Evolutionary conservation across 1,284 basidiomycete species (phyloP).

Genomic region (Heterobasidion irregulare): DNA sequence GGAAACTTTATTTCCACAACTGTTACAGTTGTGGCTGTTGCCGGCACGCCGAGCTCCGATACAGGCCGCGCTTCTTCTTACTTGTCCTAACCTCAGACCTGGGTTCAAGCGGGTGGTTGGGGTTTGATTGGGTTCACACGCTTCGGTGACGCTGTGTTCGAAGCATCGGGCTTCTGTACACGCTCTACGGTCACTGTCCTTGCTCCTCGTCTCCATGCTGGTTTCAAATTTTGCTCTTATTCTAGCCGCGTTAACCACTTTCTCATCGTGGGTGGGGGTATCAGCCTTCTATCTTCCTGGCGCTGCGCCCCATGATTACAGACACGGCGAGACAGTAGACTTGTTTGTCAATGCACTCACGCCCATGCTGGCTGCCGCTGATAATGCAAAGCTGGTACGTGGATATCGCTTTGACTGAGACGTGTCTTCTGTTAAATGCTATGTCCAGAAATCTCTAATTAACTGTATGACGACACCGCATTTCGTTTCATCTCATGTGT

Average conservation of each 20-base stretch:
- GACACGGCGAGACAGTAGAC: slow-evolving; percentile 60
- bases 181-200: neutral
- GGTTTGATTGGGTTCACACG: too few relatives aligned
- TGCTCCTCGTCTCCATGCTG: slow-evolving; percentile 3
- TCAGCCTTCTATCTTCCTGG: slow-evolving; percentile 65
- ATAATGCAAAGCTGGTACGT: slow-evolving; percentile 73
- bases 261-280: slow-evolving; percentile 18
- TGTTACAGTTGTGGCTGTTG: slow-evolving; percentile 19
- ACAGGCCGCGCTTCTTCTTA: neutral
- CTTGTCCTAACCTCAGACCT: too few relatives aligned
- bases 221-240: slow-evolving; percentile 2
- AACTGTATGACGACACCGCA: slow-evolving; percentile 13
- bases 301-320: slow-evolving; percentile 77
- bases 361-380: slow-evolving; percentile 65
- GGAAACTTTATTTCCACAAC: slow-evolving; percentile 12
- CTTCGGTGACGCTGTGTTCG: too few relatives aligned
- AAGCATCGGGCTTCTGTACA: neutral
- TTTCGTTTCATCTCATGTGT: neutral
- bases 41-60: neutral
- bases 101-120: too few relatives aligned
- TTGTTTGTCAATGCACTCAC: slow-evolving; percentile 84
- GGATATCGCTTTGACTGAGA: neutral
- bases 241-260: slow-evolving; percentile 7
- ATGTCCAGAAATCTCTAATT: slow-evolving; percentile 14
- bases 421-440: neutral